These are phyloP conservation scores for Xylaria acuta DNA, from an alignment of 495 filamentous ascomycete species.

Conservation along the genomic window DNA sequence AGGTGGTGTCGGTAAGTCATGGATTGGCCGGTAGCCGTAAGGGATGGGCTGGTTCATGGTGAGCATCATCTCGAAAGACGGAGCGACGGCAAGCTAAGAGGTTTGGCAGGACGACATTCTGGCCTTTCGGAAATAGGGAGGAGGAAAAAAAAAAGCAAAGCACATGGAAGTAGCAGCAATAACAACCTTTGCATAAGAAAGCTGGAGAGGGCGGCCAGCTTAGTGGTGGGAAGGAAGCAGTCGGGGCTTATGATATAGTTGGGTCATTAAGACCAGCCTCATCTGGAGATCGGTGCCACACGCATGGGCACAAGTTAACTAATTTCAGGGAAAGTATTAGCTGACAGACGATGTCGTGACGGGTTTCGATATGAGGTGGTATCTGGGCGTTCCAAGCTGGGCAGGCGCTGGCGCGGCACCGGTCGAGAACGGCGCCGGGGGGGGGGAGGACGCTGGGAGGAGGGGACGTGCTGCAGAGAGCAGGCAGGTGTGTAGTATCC, in stretches of 20 bases:
- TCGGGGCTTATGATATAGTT: slow-evolving; percentile 60
- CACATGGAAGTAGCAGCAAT: slow-evolving; percentile 45
- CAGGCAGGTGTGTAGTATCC: too few species aligned
- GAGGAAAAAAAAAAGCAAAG: slow-evolving; percentile 29
- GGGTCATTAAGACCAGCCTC: slow-evolving; percentile 55
- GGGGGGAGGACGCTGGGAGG: not conserved
- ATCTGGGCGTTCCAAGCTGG: slow-evolving; percentile 44
- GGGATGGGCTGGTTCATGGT: slow-evolving; percentile 71
- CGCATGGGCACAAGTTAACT: slow-evolving; percentile 39
- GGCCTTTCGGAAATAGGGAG: slow-evolving; percentile 29
- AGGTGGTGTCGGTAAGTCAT: slow-evolving; percentile 72
- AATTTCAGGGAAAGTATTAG: slow-evolving; percentile 41
- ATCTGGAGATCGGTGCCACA: slow-evolving; percentile 47
- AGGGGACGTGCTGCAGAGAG: slow-evolving; percentile 4
- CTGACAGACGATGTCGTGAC: slow-evolving; percentile 33
- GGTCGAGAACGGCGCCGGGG: slow-evolving; percentile 32
- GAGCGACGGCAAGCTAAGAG: slow-evolving; percentile 36
- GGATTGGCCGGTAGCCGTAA: slow-evolving; percentile 69
- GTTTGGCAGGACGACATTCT: slow-evolving; percentile 33
- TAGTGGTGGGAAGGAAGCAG: slow-evolving; percentile 51
- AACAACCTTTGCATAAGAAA: slow-evolving; percentile 59
- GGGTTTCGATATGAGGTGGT: slow-evolving; percentile 38
- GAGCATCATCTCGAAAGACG: slow-evolving; percentile 62
- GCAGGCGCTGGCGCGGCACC: slow-evolving; percentile 41
- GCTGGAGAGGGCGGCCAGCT: slow-evolving; percentile 61